Percentiles rank a stretch among this genome's conserved stretches.
These are phyloP conservation scores for Diaporthe destruens DNA, from an alignment of 2,329 filamentous ascomycete species.

Conservation along the genomic window DNA sequence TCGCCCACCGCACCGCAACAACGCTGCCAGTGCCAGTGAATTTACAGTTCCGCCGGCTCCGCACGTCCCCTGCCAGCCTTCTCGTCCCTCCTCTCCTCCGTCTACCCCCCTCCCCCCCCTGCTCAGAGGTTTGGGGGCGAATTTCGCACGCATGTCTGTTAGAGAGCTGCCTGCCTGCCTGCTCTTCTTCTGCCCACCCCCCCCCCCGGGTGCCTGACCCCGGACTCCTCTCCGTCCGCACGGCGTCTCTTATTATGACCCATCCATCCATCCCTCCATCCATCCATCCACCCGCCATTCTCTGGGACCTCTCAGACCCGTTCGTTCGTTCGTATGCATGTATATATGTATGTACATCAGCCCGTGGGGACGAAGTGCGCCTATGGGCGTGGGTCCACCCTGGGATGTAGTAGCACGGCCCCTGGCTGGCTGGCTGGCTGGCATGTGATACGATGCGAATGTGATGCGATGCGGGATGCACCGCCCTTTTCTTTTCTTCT, in stretches of 20 bases:
- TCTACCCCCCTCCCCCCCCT: neutral
- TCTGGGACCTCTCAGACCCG: too few species aligned
- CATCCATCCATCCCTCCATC: too few species aligned
- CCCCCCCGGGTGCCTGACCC: too few species aligned
- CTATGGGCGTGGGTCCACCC: conserved; percentile 3
- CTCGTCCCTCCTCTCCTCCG: neutral
- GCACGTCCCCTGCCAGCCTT: neutral
- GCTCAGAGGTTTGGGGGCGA: conserved; percentile 9
- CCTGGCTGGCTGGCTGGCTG: conserved; percentile 3
- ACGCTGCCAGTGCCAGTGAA: too few species aligned
- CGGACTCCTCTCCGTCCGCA: too few species aligned
- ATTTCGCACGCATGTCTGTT: neutral
- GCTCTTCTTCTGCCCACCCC: too few species aligned
- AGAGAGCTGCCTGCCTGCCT: neutral
- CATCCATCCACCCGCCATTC: too few species aligned
- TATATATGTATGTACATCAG: too few species aligned
- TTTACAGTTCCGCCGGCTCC: conserved; percentile 28
- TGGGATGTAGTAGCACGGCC: neutral
- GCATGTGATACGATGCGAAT: neutral
- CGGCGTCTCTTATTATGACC: too few species aligned
- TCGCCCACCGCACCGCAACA: neutral
- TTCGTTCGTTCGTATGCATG: too few species aligned
- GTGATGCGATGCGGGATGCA: too few species aligned
- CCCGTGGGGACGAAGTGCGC: neutral
- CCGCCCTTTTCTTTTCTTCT: too few species aligned